phyloP scores from a whole-genome alignment of 345 rosid genomes.

The Nasturtium officinale region DNA sequence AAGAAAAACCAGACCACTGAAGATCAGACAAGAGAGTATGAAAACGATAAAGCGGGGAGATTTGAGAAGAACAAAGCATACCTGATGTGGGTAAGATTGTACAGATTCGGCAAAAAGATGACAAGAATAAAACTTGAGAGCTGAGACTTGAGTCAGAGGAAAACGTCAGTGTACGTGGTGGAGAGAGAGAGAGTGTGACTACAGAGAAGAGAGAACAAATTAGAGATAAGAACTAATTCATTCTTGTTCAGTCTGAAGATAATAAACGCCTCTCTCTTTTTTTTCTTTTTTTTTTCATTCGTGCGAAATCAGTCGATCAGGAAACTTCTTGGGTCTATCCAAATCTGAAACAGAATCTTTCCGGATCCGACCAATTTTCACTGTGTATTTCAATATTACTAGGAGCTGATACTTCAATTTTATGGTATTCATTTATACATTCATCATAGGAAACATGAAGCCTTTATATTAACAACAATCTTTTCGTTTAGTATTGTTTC shows the following conservation, averaged over 20 bases:
- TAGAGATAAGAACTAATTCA: slow-evolving; percentile 14
- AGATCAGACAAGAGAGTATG: background rate
- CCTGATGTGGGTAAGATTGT: slow-evolving; percentile 18
- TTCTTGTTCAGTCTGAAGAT: slow-evolving; percentile 1
- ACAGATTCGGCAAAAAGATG: slow-evolving; percentile 28
- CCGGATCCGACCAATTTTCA: slow-evolving; percentile 16
- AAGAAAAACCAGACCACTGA: background rate
- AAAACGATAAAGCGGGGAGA: background rate
- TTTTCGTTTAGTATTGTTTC: background rate
- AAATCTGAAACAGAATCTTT: slow-evolving; percentile 15
- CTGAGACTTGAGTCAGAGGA: slow-evolving; percentile 4
- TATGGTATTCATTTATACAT: background rate
- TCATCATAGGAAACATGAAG: background rate
- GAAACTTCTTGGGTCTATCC: slow-evolving; percentile 5
- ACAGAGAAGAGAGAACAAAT: background rate
- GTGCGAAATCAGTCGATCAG: slow-evolving; percentile 3
- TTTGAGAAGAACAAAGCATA: background rate
- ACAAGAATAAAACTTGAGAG: slow-evolving; percentile 28
- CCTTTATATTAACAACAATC: background rate
- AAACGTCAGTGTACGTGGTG: slow-evolving; percentile 1
- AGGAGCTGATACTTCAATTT: background rate
- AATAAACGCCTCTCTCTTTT: background rate
- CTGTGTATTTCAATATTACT: background rate
- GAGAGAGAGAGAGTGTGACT: background rate
- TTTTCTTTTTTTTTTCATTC: background rate